Base-by-base conservation (phyloP, 2,329 filamentous ascomycete genomes). In the Fusarium verrucosum region DNA sequence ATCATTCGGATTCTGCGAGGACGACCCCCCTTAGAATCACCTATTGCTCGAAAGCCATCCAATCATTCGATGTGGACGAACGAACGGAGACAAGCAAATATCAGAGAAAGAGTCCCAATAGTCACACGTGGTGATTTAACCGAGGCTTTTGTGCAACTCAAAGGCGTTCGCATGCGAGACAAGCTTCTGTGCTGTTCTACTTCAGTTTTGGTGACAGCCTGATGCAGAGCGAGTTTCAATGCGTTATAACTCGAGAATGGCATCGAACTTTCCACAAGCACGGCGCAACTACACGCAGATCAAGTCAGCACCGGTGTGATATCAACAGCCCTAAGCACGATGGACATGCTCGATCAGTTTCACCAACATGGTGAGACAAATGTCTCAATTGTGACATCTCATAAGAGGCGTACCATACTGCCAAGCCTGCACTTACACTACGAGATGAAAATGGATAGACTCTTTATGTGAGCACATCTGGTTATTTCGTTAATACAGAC, bases 211-310 rank as follows among this genome's bases (percentile, higher is more conserved):
- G 82, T 7, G 86, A 87, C 3, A 85, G 77, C 90, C 55, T 90
- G 89, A 76, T 89, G 86, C 82, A 84, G 90, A 47, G 78, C 85
- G 1, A 86, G 86, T 8, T 83, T 89, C 68, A 87, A 85, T 0
- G 82, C 84, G 3, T 73, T 90, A 2, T 87, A 87, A 1, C 81
- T 42, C 16, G 10, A 9, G 14, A 14, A 32, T 32, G 5, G 11
- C 14, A 32, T n/a, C 14, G 6, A 9, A 7, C 2, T 32, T n/a
- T n/a, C n/a, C 14, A 32, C 17, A n/a, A 38, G n/a, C 11, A 38
- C 13, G 11, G 17, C 17, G 13, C 40, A 30, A 17, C 6, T 22
- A n/a, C 11, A 49, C 10, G 13, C 9, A 26, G 14, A 14, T 20
- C 16, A 14, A 23, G 26, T 11, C 6, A 10, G 2, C 19, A 41